Evolutionary conservation across 2,329 filamentous ascomycete genomes (phyloP).

Genomic region (Penicillium sclerotiorum): DNA sequence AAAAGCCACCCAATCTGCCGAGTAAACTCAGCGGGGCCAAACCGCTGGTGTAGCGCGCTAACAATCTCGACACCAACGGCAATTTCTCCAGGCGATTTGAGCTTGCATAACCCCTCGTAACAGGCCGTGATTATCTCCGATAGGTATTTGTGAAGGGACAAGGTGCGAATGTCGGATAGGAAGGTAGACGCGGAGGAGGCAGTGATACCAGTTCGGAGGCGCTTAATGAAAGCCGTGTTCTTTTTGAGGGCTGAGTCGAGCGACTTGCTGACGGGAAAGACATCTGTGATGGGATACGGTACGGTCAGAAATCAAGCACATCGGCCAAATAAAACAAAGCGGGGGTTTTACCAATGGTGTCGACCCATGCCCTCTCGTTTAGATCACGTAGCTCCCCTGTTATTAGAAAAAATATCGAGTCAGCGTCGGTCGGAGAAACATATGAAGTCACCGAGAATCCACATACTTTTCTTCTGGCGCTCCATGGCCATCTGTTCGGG

Average conservation of each 20-base stretch:
- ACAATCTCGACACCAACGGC: slow-evolving; percentile 90
- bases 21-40: slow-evolving; percentile 87
- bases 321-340: slow-evolving; percentile 9
- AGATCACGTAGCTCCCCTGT: slow-evolving; percentile 86
- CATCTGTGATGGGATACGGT: slow-evolving; percentile 59
- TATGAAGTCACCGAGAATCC: background rate
- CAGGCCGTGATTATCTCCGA: slow-evolving; percentile 96
- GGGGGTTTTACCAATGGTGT: slow-evolving; percentile 70
- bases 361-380: slow-evolving; percentile 86
- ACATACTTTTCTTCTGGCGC: slow-evolving; percentile 53
- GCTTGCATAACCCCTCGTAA: slow-evolving; percentile 88
- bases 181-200: slow-evolving; percentile 79
- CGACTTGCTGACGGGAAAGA: slow-evolving; percentile 74
- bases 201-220: slow-evolving; percentile 85
- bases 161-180: slow-evolving; percentile 82
- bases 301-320: slow-evolving; percentile 14
- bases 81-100: slow-evolving; percentile 90
- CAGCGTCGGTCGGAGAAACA: background rate
- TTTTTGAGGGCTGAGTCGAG: slow-evolving; percentile 97
- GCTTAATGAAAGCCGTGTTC: slow-evolving; percentile 97
- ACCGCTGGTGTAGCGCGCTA: slow-evolving; percentile 92
- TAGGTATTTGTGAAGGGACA: slow-evolving; percentile 94
- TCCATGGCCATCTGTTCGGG: slow-evolving; percentile 45
- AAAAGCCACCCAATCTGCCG: slow-evolving; percentile 90
- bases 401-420: slow-evolving; percentile 14